phyloP scores from a whole-genome alignment of 164 flowering plant species.

The Akebia trifoliata region DNA sequence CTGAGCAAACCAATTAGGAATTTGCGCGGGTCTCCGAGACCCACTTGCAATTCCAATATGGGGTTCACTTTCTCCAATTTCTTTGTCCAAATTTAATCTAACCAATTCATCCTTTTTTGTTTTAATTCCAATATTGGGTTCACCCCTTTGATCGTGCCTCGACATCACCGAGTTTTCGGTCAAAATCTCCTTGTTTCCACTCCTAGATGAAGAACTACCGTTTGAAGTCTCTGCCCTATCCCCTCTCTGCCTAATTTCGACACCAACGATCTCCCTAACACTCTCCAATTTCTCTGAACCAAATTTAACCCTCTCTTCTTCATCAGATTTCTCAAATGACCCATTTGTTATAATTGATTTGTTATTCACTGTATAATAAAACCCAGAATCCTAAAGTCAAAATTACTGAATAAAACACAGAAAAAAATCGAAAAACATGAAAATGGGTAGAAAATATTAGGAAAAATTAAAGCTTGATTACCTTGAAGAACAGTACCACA shows the following conservation, averaged over 20 bases:
- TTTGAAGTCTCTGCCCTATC: slow-evolving; percentile 14
- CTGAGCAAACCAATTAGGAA: slow-evolving; percentile 14
- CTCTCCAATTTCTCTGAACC: slow-evolving; percentile 22
- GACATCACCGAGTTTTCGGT: slow-evolving; percentile 4
- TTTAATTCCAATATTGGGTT: slow-evolving; percentile 8
- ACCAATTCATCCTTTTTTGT: slow-evolving; percentile 9
- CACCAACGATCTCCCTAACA: slow-evolving; percentile 21
- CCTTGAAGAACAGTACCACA: slow-evolving; percentile 58
- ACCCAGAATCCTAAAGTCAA: slow-evolving; percentile 11
- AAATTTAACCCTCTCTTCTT: slow-evolving; percentile 21
- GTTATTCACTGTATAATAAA: slow-evolving; percentile 33
- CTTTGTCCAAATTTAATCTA: slow-evolving; percentile 13
- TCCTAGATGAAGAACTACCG: slow-evolving; percentile 19
- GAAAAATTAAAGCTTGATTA: slow-evolving; percentile 15
- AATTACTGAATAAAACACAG: slow-evolving; percentile 5
- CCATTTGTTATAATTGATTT: slow-evolving; percentile 20
- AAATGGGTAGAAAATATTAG: background rate
- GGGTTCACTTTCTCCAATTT: slow-evolving; percentile 16
- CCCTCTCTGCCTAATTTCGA: slow-evolving; percentile 12
- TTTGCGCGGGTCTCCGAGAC: slow-evolving; percentile 8
- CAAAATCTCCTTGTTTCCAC: slow-evolving; percentile 10
- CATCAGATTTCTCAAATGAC: slow-evolving; percentile 26
- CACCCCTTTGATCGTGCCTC: slow-evolving; percentile 5
- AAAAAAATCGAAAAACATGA: slow-evolving; percentile 1
- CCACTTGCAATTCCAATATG: slow-evolving; percentile 17